A percentile compares a stretch with the other conserved stretches of the same genome.
These are phyloP conservation scores for Agroathelia rolfsii DNA, from an alignment of 1,284 basidiomycete genomes.

Conservation along the genomic window DNA sequence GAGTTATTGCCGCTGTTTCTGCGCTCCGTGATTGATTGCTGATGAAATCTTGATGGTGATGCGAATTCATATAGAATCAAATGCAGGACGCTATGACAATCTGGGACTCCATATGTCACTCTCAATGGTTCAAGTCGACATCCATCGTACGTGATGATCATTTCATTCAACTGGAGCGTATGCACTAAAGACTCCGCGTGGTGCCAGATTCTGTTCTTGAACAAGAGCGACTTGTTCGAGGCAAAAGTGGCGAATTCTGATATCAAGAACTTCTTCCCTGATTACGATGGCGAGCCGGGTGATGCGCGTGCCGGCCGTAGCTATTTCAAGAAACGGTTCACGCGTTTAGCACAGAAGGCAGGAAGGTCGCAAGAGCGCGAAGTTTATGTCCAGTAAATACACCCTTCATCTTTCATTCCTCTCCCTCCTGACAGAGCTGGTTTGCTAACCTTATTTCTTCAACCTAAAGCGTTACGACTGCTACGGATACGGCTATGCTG, in stretches of 20 bases:
- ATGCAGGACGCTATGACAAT: conserved; percentile 95
- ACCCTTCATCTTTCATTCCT: neutral
- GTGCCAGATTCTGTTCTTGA: conserved; percentile 73
- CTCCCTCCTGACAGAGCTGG: neutral
- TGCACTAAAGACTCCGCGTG: conserved; percentile 7
- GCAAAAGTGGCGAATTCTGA: conserved; percentile 88
- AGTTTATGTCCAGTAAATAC: conserved; percentile 32
- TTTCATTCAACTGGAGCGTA: conserved; percentile 1
- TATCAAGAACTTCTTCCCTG: conserved; percentile 53
- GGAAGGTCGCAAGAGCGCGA: conserved; percentile 29
- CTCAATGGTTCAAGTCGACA: conserved; percentile 87
- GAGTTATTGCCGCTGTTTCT: conserved; percentile 7
- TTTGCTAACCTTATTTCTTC: too few species aligned
- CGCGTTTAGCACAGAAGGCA: conserved; percentile 28
- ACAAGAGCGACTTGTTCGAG: conserved; percentile 95
- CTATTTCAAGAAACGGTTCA: conserved; percentile 42
- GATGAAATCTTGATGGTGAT: too few species aligned
- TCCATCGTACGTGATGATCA: conserved; percentile 51
- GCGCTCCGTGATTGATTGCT: too few species aligned
- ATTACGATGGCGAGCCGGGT: conserved; percentile 22
- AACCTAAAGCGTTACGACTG: conserved; percentile 39
- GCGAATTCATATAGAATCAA: conserved; percentile 81
- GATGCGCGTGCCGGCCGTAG: conserved; percentile 32
- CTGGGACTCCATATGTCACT: conserved; percentile 96
- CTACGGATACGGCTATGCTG: conserved; percentile 38